Evolutionary conservation across 148 eudicot species (phyloP).

Genomic region (Agrostemma githago): DNA sequence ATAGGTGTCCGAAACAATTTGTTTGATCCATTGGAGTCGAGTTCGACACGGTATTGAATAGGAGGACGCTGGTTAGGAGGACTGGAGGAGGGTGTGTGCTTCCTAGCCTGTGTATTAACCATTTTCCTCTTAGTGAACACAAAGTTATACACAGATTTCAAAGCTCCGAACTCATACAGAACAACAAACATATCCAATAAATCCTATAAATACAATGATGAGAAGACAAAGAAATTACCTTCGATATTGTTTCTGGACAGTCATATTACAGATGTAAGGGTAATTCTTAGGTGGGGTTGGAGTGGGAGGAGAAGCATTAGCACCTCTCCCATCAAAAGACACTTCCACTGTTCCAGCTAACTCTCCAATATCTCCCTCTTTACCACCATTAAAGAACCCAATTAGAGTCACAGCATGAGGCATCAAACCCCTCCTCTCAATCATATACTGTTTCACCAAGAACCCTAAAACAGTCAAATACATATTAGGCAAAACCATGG

Average conservation of each 20-base stretch:
- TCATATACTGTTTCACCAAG: conserved; percentile 65
- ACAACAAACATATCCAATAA: neutral
- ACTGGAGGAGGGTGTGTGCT: too few relatives aligned
- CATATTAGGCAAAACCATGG: conserved; percentile 52
- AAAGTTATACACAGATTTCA: neutral
- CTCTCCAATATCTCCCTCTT: conserved; percentile 24
- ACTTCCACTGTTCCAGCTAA: conserved; percentile 81
- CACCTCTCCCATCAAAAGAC: conserved; percentile 59
- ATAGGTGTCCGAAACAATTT: too few relatives aligned
- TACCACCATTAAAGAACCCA: conserved; percentile 39
- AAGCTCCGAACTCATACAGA: neutral
- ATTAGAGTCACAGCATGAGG: conserved; percentile 72
- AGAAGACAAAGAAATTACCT: conserved; percentile 39
- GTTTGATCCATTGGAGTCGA: too few relatives aligned
- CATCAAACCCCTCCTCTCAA: conserved; percentile 56
- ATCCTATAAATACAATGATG: neutral
- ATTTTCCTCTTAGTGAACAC: neutral
- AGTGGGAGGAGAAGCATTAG: conserved; percentile 68
- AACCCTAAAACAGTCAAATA: conserved; percentile 46
- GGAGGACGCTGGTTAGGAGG: too few relatives aligned
- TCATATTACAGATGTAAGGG: conserved; percentile 90
- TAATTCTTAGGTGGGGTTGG: conserved; percentile 70
- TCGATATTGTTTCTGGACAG: conserved; percentile 57
- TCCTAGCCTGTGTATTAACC: neutral
- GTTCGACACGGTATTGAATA: too few relatives aligned